phyloP scores from a whole-genome alignment of 1,284 basidiomycete species.

The Tilletia indica region DNA sequence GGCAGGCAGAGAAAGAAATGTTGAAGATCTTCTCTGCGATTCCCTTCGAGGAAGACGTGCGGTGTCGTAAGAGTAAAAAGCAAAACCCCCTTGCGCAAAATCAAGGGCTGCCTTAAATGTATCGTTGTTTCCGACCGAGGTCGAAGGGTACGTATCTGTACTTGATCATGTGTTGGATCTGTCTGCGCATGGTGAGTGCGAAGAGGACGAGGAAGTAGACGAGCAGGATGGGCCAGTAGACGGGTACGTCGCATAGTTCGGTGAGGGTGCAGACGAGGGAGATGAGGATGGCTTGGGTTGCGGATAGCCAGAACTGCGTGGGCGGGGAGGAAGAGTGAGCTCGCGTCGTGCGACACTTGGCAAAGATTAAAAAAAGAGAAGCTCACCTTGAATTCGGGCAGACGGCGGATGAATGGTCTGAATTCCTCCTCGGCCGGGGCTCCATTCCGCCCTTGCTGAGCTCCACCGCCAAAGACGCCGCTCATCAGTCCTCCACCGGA shows the following conservation, averaged over 20 bases:
- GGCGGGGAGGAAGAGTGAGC: background rate
- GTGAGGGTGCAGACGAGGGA: conserved; percentile 63
- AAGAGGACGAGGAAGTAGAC: conserved; percentile 66
- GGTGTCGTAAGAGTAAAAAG: no score
- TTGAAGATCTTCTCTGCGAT: no score
- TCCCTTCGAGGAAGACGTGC: no score
- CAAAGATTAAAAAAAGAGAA: no score
- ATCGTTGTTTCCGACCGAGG: conserved; percentile 78
- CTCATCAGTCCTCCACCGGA: conserved; percentile 46
- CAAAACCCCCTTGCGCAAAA: no score
- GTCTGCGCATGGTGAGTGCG: conserved; percentile 57
- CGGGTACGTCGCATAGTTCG: conserved; percentile 79
- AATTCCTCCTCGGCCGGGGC: conserved; percentile 49
- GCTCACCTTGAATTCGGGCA: conserved; percentile 92
- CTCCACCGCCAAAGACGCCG: conserved; percentile 58
- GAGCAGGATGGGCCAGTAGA: conserved; percentile 96
- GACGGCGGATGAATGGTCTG: conserved; percentile 82
- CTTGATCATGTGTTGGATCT: conserved; percentile 85
- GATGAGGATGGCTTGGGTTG: conserved; percentile 81
- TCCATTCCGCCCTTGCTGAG: conserved; percentile 65
- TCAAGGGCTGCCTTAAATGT: conserved; percentile 56
- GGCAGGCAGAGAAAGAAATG: no score
- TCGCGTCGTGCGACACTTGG: no score
- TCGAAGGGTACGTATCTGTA: conserved; percentile 87
- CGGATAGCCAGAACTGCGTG: conserved; percentile 71